Conservation (phyloP, 495 filamentous ascomycete genomes). For the Xylaria acuta region DNA sequence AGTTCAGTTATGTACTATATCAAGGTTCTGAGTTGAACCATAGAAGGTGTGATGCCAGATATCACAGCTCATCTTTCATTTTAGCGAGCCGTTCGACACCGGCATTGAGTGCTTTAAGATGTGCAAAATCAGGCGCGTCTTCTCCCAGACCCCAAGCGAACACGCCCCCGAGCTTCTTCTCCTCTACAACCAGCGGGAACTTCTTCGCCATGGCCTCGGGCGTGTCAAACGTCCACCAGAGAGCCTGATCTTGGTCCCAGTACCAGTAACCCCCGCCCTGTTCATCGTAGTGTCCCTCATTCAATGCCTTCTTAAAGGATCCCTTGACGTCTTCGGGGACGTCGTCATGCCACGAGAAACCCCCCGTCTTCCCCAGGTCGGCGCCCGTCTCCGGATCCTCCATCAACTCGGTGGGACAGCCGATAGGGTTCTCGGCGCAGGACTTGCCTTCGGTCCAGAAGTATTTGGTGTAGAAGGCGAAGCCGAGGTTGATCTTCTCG, state of each 20-base stretch:
- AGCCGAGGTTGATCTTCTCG: conserved; percentile 71
- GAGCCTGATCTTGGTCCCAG: conserved; percentile 62
- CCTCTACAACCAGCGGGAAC: conserved; percentile 64
- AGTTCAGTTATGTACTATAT: neutral
- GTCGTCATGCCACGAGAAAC: conserved; percentile 66
- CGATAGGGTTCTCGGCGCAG: conserved; percentile 59
- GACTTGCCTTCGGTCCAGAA: conserved; percentile 64
- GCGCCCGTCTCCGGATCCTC: conserved; percentile 69
- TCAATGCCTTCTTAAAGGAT: conserved; percentile 59
- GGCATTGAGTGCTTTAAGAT: conserved; percentile 64
- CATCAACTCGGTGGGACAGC: conserved; percentile 66
- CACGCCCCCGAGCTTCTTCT: conserved; percentile 68
- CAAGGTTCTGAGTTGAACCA: neutral
- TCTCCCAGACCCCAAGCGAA: conserved; percentile 80
- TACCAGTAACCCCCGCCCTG: conserved; percentile 71
- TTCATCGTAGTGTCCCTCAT: conserved; percentile 63
- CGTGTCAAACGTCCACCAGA: conserved; percentile 83
- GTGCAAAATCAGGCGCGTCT: conserved; percentile 65
- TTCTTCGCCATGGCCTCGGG: conserved; percentile 66
- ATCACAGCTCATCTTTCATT: conserved; percentile 38
- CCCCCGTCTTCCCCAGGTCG: conserved; percentile 68
- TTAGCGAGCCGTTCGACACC: conserved; percentile 45
- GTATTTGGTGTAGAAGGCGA: conserved; percentile 78
- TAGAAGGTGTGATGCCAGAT: neutral
- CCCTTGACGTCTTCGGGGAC: conserved; percentile 52